phyloP scores from a whole-genome alignment of 306 rosid species.

The Delonix regia region DNA sequence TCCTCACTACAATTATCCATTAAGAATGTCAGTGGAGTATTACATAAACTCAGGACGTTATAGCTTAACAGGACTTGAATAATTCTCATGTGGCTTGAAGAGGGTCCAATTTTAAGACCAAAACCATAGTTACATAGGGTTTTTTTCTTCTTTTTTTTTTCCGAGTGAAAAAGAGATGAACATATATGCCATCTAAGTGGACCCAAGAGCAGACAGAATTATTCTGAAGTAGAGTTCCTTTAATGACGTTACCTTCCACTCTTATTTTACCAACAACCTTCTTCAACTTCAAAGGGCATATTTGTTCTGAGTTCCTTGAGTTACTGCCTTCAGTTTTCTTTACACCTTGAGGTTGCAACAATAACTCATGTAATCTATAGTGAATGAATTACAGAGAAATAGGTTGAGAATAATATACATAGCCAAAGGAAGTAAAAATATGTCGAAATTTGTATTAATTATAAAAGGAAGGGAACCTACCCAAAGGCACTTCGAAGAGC shows the following conservation, averaged over 20 bases:
- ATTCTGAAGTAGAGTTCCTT: background rate
- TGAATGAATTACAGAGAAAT: slow-evolving; percentile 25
- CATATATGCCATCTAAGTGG: background rate
- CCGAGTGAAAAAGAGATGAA: background rate
- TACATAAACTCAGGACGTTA: background rate
- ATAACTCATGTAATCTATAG: slow-evolving; percentile 73
- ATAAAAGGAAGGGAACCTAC: slow-evolving; percentile 47
- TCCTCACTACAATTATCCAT: slow-evolving; percentile 66
- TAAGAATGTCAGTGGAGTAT: slow-evolving; percentile 14
- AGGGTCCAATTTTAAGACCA: slow-evolving; percentile 12
- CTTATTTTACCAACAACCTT: slow-evolving; percentile 86
- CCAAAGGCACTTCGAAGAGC: slow-evolving; percentile 94
- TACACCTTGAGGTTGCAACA: slow-evolving; percentile 75
- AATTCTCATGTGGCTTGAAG: slow-evolving; percentile 20
- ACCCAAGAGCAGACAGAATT: background rate
- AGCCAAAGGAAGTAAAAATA: slow-evolving; percentile 4
- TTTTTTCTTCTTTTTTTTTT: background rate
- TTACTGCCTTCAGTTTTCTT: slow-evolving; percentile 59
- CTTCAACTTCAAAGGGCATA: slow-evolving; percentile 58
- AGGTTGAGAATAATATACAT: slow-evolving; percentile 20
- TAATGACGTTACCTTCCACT: slow-evolving; percentile 76
- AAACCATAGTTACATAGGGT: background rate
- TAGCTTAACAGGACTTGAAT: background rate
- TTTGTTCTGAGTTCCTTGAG: slow-evolving; percentile 62
- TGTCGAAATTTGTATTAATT: background rate